phyloP scores from a whole-genome alignment of 495 filamentous ascomycete species.

The Apiosordaria backusii region DNA sequence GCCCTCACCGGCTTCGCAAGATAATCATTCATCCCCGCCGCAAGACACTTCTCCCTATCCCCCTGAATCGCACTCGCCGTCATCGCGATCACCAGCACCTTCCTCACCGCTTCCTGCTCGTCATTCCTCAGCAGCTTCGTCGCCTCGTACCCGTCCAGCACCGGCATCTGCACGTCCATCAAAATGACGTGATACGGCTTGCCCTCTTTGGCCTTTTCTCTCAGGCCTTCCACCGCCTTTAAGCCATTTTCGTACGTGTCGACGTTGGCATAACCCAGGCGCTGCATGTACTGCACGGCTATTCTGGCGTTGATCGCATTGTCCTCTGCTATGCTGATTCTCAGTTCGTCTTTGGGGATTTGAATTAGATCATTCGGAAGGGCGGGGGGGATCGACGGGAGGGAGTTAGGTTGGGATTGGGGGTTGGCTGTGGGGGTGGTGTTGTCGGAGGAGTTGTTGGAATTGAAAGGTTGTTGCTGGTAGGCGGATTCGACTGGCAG shows the following conservation, averaged over 20 bases:
- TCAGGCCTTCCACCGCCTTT: slow-evolving; percentile 80
- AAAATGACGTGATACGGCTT: slow-evolving; percentile 75
- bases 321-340: slow-evolving; percentile 87
- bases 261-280: slow-evolving; percentile 71
- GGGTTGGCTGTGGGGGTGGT: slow-evolving; percentile 5
- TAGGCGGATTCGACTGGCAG: neutral
- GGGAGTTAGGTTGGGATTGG: neutral
- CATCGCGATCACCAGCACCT: slow-evolving; percentile 87
- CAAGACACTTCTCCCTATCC: slow-evolving; percentile 86
- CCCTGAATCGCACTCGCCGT: slow-evolving; percentile 88
- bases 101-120: slow-evolving; percentile 65
- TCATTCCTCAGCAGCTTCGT: slow-evolving; percentile 77
- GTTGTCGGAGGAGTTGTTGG: neutral
- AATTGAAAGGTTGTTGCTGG: slow-evolving; percentile 18
- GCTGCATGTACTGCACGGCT: slow-evolving; percentile 81
- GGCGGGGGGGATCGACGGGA: slow-evolving; percentile 31
- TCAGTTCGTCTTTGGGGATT: slow-evolving; percentile 71
- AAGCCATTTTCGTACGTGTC: slow-evolving; percentile 83
- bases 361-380: slow-evolving; percentile 57
- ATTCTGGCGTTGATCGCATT: slow-evolving; percentile 92
- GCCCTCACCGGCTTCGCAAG: slow-evolving; percentile 85
- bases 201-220: slow-evolving; percentile 62
- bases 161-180: slow-evolving; percentile 96
- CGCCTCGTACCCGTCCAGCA: slow-evolving; percentile 90
- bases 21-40: slow-evolving; percentile 94